Base-by-base conservation (phyloP, 1,284 basidiomycete species). In the Papiliotrema flavescens region DNA sequence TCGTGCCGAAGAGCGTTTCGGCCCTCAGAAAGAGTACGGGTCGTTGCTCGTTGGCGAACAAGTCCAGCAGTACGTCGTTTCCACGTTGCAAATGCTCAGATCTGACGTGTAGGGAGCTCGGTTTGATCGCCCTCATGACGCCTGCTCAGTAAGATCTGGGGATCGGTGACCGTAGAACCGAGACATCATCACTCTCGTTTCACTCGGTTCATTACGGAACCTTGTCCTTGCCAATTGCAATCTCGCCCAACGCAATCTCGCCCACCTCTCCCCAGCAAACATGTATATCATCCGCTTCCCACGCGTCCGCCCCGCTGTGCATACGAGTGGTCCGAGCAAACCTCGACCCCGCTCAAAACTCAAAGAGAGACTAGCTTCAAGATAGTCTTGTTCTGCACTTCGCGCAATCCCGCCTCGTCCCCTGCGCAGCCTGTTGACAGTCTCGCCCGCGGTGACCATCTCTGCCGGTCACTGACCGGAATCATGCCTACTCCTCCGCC, bases 41-140 rank as follows among this genome's bases (percentile, higher is more conserved):
- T 80, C 82, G 2, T 87, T 92, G 84, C 87, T 89, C 67, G 90
- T 91, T 43, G 90, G 90, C 9, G 82, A 88, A 66, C 89, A 91
- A 66, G 89, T 92, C 20, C 83, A 85, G 66, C 85, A 85, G 90
- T 90, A 64, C 70, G 86, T 76, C 59, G 51, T 62, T 32, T 36
- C 8, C 20, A 49, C 20, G n/a, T 45, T 15, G 17, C 28, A 19
- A 8, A 4, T 24, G 26, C 13, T 0, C n/a, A 3, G 7, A 34
- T 42, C 51, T 59, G 51, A 57, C 2, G 7, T 47, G 2, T 55
- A 92, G 89, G 64, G 90, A 91, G 76, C 76, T 92, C 58, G 86
- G 83, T 53, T 84, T 91, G 60, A 91, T 93, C 57, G 86, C 86
- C 6, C 79, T 91, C 20, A 86, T 90, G 84, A 80, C 81, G 5